Conservation (phyloP, 345 rosid genomes). For the Bretschneidera sinensis region DNA sequence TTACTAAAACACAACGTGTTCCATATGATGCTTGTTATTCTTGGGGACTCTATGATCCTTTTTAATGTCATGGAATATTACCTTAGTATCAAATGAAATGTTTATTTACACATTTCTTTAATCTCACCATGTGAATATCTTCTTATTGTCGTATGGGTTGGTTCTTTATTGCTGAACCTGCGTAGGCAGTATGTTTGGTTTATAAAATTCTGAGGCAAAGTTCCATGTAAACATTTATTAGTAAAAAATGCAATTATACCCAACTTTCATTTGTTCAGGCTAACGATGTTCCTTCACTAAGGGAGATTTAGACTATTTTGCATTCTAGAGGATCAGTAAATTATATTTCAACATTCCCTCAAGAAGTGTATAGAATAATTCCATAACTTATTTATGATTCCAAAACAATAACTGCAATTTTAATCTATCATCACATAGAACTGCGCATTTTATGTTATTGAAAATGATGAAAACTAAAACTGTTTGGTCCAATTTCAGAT, state of each 20-base stretch:
- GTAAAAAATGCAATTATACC: no score
- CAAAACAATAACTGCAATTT: background rate
- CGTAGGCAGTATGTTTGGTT: no score
- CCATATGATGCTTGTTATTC: background rate
- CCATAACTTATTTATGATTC: background rate
- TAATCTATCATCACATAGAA: constrained; percentile 4
- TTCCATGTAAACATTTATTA: no score
- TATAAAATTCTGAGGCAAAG: no score
- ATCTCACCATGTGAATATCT: background rate
- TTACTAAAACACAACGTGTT: background rate
- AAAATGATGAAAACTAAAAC: constrained; percentile 19
- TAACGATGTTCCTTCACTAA: background rate
- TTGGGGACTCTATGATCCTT: background rate
- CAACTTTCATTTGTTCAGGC: no score
- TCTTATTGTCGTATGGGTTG: background rate
- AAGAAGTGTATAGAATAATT: background rate
- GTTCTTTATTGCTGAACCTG: background rate
- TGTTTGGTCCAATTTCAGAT: constrained; percentile 47
- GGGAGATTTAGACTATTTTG: background rate
- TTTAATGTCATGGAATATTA: background rate
- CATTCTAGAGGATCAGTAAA: background rate
- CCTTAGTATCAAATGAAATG: background rate
- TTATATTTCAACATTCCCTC: background rate
- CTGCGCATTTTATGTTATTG: constrained; percentile 8
- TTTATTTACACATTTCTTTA: background rate